Evolutionary conservation across 208 protist species (phyloP).

Genomic region (Acanthamoeba lenticulata): DNA sequence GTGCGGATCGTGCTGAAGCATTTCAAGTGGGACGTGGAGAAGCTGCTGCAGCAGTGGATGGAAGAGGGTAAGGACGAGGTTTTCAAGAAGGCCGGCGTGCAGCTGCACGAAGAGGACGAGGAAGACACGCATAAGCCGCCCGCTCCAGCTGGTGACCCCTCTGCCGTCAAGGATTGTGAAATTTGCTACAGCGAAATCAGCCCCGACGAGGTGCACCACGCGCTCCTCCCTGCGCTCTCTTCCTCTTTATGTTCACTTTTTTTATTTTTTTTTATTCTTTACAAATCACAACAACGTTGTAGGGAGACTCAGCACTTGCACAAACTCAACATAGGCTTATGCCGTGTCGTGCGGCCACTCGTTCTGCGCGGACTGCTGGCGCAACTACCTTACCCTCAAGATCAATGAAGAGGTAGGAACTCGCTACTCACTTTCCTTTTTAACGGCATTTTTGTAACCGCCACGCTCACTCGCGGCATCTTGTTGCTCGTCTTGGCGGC

Average conservation of each 20-base stretch:
- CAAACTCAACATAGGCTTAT: neutral
- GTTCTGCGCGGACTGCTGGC: constrained; percentile 37
- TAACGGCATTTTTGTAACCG: too few species aligned
- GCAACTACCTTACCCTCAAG: constrained; percentile 18
- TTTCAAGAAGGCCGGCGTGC: constrained; percentile 28
- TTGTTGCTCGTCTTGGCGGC: too few species aligned
- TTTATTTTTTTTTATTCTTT: too few species aligned
- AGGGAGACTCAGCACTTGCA: too few species aligned
- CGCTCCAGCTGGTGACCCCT: neutral
- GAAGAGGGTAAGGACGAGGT: constrained; percentile 28
- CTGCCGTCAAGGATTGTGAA: constrained; percentile 20
- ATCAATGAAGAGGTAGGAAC: constrained; percentile 53
- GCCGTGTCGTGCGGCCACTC: constrained; percentile 27
- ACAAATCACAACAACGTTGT: too few species aligned
- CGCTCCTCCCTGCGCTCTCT: neutral
- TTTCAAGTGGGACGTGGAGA: constrained; percentile 60
- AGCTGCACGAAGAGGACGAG: constrained; percentile 9
- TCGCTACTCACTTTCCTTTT: too few species aligned
- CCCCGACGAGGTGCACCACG: neutral
- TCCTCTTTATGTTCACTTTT: too few species aligned
- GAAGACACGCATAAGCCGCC: neutral
- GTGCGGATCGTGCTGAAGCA: constrained; percentile 55
- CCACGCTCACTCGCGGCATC: too few species aligned
- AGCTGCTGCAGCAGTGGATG: constrained; percentile 50
- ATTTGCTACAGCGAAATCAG: constrained; percentile 28